Percentiles rank a stretch among this genome's conserved stretches.
Conservation (phyloP, 176 grass and related monocot species). For the Dendrocalamus sinicus region DNA sequence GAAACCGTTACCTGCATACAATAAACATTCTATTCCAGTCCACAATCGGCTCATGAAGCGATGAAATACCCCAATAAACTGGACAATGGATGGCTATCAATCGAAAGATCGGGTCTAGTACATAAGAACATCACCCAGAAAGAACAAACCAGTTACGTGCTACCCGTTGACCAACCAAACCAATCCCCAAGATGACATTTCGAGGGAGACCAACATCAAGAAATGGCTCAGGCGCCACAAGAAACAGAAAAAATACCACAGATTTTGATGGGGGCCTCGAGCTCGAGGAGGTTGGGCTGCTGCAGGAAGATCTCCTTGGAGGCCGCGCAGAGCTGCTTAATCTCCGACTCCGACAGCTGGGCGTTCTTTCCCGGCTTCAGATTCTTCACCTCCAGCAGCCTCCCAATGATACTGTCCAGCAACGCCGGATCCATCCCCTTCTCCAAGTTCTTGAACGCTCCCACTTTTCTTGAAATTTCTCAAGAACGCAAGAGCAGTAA, state of each 20-base stretch:
- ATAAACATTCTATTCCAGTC: conserved; percentile 12
- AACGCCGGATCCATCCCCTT: conserved; percentile 64
- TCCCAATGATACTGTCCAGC: conserved; percentile 66
- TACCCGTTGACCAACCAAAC: conserved; percentile 57
- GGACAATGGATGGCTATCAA: background rate
- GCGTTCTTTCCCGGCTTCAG: conserved; percentile 64
- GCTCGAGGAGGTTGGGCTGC: conserved; percentile 80
- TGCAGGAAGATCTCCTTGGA: conserved; percentile 73
- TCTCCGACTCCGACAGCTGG: conserved; percentile 70
- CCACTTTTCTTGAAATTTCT: conserved; percentile 37
- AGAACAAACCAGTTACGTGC: conserved; percentile 17
- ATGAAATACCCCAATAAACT: background rate
- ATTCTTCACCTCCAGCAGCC: conserved; percentile 65
- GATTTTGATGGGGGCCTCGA: conserved; percentile 85
- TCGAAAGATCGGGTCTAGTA: conserved; percentile 38
- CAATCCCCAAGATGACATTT: conserved; percentile 47
- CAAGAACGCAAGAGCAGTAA: conserved; percentile 35
- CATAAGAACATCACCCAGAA: conserved; percentile 24
- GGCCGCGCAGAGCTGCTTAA: conserved; percentile 70
- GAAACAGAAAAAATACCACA: conserved; percentile 53
- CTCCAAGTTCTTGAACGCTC: conserved; percentile 29
- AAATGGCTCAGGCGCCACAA: conserved; percentile 2
- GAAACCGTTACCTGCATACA: background rate
- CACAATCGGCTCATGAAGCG: background rate
- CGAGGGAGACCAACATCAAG: background rate